phyloP scores from a whole-genome alignment of 2,329 filamentous ascomycete species.

The Ophioceras dolichostomum region DNA sequence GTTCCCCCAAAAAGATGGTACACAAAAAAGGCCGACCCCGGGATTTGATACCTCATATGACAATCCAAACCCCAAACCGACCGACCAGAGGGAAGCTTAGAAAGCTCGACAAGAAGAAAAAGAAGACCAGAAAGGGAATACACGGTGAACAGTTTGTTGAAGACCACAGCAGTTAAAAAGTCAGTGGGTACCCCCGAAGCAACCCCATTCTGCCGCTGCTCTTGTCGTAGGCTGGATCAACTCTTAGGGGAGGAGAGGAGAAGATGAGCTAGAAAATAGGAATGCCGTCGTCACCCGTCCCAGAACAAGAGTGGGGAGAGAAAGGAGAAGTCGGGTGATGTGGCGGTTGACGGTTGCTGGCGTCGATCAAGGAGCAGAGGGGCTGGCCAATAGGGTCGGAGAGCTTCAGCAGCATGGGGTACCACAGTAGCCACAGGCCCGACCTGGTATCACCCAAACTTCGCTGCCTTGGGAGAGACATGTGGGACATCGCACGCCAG shows the following conservation, averaged over 20 bases:
- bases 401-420: slow-evolving; percentile 5
- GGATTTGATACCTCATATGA: too few relatives aligned
- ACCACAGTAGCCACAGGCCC: slow-evolving; percentile 12
- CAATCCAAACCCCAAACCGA: too few relatives aligned
- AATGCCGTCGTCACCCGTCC: not conserved
- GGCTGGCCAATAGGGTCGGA: too few relatives aligned
- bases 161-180: too few relatives aligned
- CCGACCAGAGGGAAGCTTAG: too few relatives aligned
- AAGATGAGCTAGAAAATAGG: not conserved
- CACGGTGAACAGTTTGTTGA: not conserved
- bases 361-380: too few relatives aligned
- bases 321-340: not conserved
- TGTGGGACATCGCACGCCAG: slow-evolving; percentile 11
- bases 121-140: not conserved
- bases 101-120: too few relatives aligned
- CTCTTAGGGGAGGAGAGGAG: not conserved
- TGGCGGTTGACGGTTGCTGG: not conserved
- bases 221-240: too few relatives aligned
- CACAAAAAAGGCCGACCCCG: too few relatives aligned
- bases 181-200: too few relatives aligned
- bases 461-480: slow-evolving; percentile 11
- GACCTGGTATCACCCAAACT: slow-evolving; percentile 13
- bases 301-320: not conserved
- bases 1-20: too few relatives aligned
- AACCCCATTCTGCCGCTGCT: not conserved